Conservation (phyloP, 1,284 basidiomycete species). For the Puccinia triticina region DNA sequence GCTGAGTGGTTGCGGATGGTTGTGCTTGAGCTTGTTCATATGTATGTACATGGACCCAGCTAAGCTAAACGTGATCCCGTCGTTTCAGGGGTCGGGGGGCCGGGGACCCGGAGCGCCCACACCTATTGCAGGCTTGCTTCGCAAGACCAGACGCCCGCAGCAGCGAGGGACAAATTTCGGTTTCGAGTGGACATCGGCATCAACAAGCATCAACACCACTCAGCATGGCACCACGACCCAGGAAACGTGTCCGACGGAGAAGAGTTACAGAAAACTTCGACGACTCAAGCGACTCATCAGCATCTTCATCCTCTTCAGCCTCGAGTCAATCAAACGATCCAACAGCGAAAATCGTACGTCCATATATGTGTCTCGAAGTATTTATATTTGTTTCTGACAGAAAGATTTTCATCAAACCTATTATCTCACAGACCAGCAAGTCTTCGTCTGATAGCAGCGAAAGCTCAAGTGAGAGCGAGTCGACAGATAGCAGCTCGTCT, state of each 20-base stretch:
- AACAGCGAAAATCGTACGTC: background rate
- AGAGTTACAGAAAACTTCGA: background rate
- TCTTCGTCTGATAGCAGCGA: background rate
- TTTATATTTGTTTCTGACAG: no score
- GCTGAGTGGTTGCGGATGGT: no score
- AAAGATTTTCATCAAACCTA: background rate
- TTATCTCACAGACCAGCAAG: background rate
- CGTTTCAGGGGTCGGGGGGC: no score
- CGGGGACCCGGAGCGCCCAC: no score
- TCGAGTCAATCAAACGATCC: background rate
- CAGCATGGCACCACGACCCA: background rate
- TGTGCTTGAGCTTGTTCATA: no score
- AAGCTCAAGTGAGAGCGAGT: conserved; percentile 10
- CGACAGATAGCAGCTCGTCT: background rate
- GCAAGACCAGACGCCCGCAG: no score
- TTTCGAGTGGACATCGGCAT: no score
- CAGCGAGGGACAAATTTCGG: no score
- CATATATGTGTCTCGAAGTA: background rate
- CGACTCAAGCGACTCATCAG: background rate
- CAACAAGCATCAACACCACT: background rate
- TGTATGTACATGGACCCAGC: no score
- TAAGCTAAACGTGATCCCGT: no score
- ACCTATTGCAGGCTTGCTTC: no score
- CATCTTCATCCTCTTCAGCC: background rate
- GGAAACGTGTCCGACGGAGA: conserved; percentile 18